Evolutionary conservation across 805 yeast species (phyloP), one percentile per base, ranked within the genome.

Genomic region (Starmerella sirachaensis): DNA sequence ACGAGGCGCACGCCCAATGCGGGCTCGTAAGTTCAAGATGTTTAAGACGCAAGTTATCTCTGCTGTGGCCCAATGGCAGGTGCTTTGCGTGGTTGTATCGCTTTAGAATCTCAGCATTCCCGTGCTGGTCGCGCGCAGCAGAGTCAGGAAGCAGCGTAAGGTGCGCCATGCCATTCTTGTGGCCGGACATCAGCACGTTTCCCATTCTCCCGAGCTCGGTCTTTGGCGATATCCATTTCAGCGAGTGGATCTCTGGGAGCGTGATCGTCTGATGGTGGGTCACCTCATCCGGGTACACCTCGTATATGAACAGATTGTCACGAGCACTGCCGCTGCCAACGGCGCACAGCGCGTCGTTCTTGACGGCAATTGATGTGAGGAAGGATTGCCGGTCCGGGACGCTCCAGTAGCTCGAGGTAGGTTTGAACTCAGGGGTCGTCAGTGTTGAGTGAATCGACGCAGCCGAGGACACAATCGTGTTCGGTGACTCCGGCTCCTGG

Each of bases 71-170:
- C 2, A 17, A 7, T 1, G 49, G 46, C 8, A 81, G 56, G 52
- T 77, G 85, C 48, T 76, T 76, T 35, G 68, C 62, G 60, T 85
- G 95, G 57, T 82, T 82, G 62, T 77, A 85, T 26, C 93, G 63
- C 54, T 75, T 79, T 44, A 78, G 61, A 16, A 85, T 78, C 54
- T 76, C 83, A 0, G 95, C 94, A 1, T 61, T 60, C 8, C 30
- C 38, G 38, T 68, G 63, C 18, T 66, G 66, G 11, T 18, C 43
- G 16, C 31, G 19, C 7, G 62, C 52, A 18, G 60, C 54, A 1
- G 71, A 59, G 32, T 66, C 69, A 1, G 93, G 91, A 7, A 84
- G 65, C 13, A 78, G 63, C 3, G 82, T 72, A 42, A 85, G 56
- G 56, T 86, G 82, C 0, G 76, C 82, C 38, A 69, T 61, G 2